A percentile compares a stretch with the other conserved stretches of the same genome.
phyloP scores from a whole-genome alignment of 768 basidiomycete genomes.

The Naganishia onofrii region DNA sequence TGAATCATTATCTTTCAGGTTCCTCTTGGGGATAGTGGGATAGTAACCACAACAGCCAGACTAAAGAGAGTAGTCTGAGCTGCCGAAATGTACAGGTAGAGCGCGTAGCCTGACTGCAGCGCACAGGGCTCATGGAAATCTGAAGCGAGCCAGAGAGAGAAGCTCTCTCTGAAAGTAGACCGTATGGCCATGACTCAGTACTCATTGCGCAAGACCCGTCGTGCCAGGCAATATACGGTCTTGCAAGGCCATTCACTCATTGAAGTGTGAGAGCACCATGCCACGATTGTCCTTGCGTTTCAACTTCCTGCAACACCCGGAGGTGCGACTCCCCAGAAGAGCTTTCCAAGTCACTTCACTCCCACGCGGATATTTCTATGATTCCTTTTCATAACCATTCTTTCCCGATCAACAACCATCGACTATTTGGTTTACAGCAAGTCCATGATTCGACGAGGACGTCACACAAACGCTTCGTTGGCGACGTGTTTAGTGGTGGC shows the following conservation, averaged over 20 bases:
- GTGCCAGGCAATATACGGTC: too few species aligned
- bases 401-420: background rate
- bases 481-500: slow-evolving; percentile 48
- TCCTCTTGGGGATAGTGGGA: too few species aligned
- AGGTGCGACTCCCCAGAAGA: too few species aligned
- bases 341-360: too few species aligned
- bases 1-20: too few species aligned
- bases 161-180: background rate
- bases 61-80: too few species aligned
- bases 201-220: background rate
- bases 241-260: too few species aligned
- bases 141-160: background rate
- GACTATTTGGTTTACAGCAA: slow-evolving; percentile 2
- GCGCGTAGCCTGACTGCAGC: background rate
- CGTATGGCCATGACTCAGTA: background rate
- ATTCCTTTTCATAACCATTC: slow-evolving; percentile 4
- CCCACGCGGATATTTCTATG: background rate
- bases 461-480: background rate
- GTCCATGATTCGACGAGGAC: background rate
- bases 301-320: too few species aligned
- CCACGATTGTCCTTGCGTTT: too few species aligned
- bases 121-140: background rate
- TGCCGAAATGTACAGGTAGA: too few species aligned
- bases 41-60: too few species aligned
- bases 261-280: too few species aligned